Conservation (phyloP, 352 stramenopile species). For the Thraustotheca clavata region DNA sequence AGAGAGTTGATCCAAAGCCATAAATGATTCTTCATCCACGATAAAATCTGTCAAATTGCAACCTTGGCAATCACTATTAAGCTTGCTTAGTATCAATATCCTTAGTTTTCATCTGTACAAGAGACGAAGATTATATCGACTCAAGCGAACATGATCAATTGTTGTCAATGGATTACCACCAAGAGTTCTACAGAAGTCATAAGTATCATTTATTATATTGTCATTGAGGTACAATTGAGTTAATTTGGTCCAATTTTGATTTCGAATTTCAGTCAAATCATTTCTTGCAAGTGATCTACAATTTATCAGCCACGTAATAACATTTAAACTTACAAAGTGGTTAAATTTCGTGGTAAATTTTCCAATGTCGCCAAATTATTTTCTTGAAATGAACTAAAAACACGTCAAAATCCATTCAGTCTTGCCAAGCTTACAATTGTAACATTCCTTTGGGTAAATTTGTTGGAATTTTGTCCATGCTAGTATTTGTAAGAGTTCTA, state of each 20-base stretch:
- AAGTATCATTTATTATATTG: too few species aligned
- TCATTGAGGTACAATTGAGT: neutral
- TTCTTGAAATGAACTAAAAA: neutral
- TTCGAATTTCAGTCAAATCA: neutral
- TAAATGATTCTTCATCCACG: neutral
- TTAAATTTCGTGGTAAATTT: neutral
- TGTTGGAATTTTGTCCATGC: neutral
- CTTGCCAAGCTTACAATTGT: too few species aligned
- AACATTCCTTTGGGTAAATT: neutral
- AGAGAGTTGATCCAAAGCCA: neutral
- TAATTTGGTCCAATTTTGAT: conserved; percentile 14
- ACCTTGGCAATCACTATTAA: neutral
- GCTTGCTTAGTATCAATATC: neutral
- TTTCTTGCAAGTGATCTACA: neutral
- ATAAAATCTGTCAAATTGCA: neutral
- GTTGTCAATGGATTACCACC: neutral
- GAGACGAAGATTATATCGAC: neutral
- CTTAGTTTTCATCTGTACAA: neutral
- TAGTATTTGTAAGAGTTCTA: neutral
- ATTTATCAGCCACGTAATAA: conserved; percentile 27
- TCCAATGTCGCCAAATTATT: neutral
- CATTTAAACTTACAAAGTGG: neutral
- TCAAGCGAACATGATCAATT: conserved; percentile 1
- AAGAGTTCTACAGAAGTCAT: neutral
- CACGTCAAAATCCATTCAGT: too few species aligned